A percentile compares a stretch with the other conserved stretches of the same genome.
Conservation (phyloP, 2,329 filamentous ascomycete species). For the Aureobasidium namibiae region DNA sequence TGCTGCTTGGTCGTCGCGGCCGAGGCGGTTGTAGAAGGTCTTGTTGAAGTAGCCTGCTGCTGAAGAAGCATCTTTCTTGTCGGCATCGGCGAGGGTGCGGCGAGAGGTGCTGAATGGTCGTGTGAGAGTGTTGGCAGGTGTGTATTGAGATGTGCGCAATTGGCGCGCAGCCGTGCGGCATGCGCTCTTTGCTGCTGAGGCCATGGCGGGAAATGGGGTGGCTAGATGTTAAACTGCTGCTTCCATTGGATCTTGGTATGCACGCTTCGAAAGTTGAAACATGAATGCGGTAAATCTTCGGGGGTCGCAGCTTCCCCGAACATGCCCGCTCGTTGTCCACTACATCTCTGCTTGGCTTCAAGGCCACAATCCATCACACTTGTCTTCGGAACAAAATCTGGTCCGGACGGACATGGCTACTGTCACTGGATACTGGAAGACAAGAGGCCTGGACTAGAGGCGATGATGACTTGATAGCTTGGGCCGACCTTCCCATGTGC, state of each 20-base stretch:
- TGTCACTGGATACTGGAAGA: no score
- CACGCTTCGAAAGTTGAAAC: constrained; percentile 1
- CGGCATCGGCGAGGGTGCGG: background rate
- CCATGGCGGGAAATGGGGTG: background rate
- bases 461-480: no score
- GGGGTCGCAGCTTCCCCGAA: background rate
- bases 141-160: background rate
- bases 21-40: constrained; percentile 14
- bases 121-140: background rate
- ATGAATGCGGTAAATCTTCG: background rate
- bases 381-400: no score
- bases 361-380: no score
- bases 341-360: background rate
- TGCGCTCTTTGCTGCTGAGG: constrained; percentile 4
- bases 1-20: constrained; percentile 13
- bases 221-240: background rate
- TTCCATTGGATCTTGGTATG: background rate
- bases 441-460: no score
- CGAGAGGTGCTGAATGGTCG: constrained; percentile 7
- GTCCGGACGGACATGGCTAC: no score
- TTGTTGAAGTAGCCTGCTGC: constrained; percentile 15
- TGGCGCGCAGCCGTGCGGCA: constrained; percentile 7
- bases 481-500: no score
- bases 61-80: background rate
- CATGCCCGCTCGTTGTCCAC: background rate